Percentiles rank a stretch among this genome's conserved stretches.
Conservation (phyloP, 371 early-diverging fungal genomes). For the Blakeslea trispora region DNA sequence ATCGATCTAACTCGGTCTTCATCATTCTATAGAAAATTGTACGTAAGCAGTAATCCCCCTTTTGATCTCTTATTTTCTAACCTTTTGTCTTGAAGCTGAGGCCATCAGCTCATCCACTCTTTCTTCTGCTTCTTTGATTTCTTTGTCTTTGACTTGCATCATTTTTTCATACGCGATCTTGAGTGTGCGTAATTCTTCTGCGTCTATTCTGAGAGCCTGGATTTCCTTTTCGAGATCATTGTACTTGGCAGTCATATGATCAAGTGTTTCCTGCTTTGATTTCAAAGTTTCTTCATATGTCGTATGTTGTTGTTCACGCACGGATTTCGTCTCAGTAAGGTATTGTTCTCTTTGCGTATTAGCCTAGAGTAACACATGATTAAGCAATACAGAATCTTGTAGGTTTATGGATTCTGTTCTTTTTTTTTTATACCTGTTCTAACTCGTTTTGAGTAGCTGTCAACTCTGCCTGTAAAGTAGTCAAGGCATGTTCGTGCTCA, state of each 20-base stretch:
- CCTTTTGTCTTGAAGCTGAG: neutral
- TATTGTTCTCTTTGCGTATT: conserved; percentile 7
- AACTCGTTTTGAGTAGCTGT: conserved; percentile 3
- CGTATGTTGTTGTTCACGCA: conserved; percentile 8
- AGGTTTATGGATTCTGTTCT: conserved; percentile 1
- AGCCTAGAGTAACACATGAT: neutral
- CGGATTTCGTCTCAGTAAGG: conserved; percentile 15
- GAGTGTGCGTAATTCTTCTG: conserved; percentile 26
- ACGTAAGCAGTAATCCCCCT: conserved; percentile 1
- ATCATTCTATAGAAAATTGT: conserved; percentile 8
- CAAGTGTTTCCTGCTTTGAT: conserved; percentile 12
- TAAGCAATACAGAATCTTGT: neutral
- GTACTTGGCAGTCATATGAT: conserved; percentile 11
- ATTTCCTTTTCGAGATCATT: conserved; percentile 6
- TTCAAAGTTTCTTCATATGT: conserved; percentile 8
- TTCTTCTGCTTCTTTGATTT: conserved; percentile 42
- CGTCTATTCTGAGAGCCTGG: neutral
- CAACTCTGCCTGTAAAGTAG: conserved; percentile 6
- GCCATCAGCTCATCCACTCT: conserved; percentile 29
- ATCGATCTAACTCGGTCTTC: conserved; percentile 33
- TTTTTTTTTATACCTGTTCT: conserved; percentile 14
- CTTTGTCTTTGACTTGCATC: conserved; percentile 42
- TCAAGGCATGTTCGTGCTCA: conserved; percentile 18
- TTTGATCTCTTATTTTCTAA: conserved; percentile 8
- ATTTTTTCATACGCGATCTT: conserved; percentile 42